Conservation (phyloP, 2,329 filamentous ascomycete genomes). For the Whalleya microplaca region DNA sequence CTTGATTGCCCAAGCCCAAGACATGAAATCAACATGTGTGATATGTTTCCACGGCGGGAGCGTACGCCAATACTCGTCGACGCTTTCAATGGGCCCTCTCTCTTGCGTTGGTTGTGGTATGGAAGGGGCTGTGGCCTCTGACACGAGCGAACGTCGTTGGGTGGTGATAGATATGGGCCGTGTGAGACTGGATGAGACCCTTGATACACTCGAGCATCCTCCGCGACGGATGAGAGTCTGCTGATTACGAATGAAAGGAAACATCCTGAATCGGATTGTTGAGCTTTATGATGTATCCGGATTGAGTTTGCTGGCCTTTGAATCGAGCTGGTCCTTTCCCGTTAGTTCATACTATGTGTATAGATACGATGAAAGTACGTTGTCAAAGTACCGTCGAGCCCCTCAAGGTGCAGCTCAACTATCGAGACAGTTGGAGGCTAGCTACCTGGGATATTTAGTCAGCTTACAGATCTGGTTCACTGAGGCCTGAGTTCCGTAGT, state of each 20-base stretch:
- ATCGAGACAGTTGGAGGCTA: not conserved
- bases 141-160: not conserved
- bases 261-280: conserved; percentile 2
- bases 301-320: not conserved
- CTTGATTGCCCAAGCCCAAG: conserved; percentile 30
- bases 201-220: not conserved
- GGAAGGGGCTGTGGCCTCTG: not conserved
- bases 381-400: no score
- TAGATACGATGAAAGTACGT: no score
- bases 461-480: not conserved
- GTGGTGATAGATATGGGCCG: conserved; percentile 1
- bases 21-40: conserved; percentile 24
- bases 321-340: not conserved
- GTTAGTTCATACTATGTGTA: not conserved
- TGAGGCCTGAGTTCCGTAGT: no score
- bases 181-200: not conserved
- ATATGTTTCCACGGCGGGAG: conserved; percentile 22
- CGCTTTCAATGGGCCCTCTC: not conserved
- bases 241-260: not conserved
- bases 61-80: conserved; percentile 27
- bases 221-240: not conserved
- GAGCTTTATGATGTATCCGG: not conserved
- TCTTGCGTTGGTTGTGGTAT: not conserved
- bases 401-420: no score
- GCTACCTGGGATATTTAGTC: not conserved